Conservation (phyloP, 2,329 filamentous ascomycete species). For the Botrytis elliptica region DNA sequence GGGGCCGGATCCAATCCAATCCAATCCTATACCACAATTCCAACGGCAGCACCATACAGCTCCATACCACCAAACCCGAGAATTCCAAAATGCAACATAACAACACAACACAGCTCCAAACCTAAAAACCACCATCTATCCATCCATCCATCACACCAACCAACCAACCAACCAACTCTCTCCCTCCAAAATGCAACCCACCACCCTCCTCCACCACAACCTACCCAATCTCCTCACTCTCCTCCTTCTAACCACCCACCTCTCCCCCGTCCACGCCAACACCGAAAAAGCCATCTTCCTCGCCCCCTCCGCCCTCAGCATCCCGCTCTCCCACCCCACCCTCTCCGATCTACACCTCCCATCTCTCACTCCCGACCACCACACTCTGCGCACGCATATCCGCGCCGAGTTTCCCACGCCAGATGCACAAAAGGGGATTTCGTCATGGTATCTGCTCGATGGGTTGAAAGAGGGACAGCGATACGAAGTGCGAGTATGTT, state of each 20-base stretch:
- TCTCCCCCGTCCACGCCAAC: constrained; percentile 60
- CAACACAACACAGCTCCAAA: background rate
- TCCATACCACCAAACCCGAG: background rate
- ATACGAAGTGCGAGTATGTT: constrained; percentile 92
- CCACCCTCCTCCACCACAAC: background rate
- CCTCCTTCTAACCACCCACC: constrained; percentile 26
- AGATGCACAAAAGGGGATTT: constrained; percentile 52
- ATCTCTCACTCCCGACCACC: constrained; percentile 57
- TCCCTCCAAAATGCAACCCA: background rate
- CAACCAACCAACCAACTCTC: background rate
- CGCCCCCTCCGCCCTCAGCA: constrained; percentile 58
- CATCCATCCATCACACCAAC: background rate
- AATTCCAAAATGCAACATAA: background rate
- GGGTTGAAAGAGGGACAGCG: constrained; percentile 67
- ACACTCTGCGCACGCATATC: constrained; percentile 61
- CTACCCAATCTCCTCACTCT: constrained; percentile 24
- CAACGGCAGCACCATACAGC: background rate
- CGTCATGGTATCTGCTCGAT: constrained; percentile 78
- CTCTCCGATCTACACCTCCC: constrained; percentile 62
- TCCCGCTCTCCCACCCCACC: constrained; percentile 55
- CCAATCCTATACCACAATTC: background rate
- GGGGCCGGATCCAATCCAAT: background rate
- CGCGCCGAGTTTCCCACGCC: constrained; percentile 65
- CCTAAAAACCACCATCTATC: background rate
- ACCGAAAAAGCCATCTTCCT: constrained; percentile 90